phyloP scores from a whole-genome alignment of 106 monocot genomes.

The Dendrobium huoshanense region DNA sequence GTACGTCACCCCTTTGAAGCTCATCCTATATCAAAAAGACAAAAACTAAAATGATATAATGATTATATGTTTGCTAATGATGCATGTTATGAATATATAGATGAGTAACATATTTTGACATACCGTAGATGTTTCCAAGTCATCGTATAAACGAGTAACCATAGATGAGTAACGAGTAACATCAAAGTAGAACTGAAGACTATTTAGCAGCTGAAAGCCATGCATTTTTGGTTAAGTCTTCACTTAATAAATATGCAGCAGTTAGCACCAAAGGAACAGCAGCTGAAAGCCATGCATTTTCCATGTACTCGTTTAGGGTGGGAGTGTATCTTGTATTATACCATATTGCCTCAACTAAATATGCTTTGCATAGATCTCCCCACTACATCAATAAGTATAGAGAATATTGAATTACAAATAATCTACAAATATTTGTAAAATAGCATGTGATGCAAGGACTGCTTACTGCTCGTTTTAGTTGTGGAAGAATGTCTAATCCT shows the following conservation, averaged over 20 bases:
- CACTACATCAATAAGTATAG: constrained; percentile 1
- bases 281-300: background rate
- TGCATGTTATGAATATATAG: background rate
- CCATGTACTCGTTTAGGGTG: background rate
- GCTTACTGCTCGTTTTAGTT: background rate
- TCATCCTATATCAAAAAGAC: constrained; percentile 17
- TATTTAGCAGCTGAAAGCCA: background rate
- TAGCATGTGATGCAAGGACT: background rate
- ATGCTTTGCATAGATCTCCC: background rate
- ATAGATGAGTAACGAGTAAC: background rate
- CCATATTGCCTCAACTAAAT: background rate
- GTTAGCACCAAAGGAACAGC: background rate
- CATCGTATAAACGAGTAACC: background rate
- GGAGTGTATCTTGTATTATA: background rate
- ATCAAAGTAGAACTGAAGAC: background rate
- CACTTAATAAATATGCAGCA: background rate
- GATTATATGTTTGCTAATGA: background rate
- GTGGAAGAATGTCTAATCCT: constrained; percentile 5
- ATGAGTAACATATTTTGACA: background rate
- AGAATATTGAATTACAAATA: background rate
- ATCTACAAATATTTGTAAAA: background rate
- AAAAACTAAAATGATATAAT: background rate
- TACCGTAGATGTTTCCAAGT: background rate
- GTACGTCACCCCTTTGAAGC: constrained; percentile 17
- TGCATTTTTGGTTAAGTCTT: background rate